These are phyloP conservation scores for Pseudocercospora crystallina DNA, from an alignment of 2,329 filamentous ascomycete species.

Conservation along the genomic window DNA sequence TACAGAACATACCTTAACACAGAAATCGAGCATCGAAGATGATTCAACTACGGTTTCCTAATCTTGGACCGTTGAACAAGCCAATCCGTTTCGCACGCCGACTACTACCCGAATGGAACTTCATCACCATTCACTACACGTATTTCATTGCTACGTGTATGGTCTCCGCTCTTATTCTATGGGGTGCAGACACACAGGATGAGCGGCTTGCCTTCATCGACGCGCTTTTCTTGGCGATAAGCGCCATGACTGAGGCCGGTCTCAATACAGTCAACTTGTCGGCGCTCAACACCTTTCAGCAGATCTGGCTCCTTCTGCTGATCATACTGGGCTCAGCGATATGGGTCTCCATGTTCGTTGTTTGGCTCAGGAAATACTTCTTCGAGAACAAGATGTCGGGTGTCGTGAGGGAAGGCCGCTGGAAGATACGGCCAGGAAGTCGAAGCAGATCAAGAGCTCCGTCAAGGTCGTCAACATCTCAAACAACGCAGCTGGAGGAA, in stretches of 20 bases:
- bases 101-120: slow-evolving; percentile 32
- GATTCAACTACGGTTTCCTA: no score
- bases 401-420: slow-evolving; percentile 48
- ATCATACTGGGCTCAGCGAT: slow-evolving; percentile 67
- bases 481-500: no score
- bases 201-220: slow-evolving; percentile 60
- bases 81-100: slow-evolving; percentile 20
- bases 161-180: slow-evolving; percentile 61
- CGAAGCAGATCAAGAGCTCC: slow-evolving; percentile 36
- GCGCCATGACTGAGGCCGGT: slow-evolving; percentile 66
- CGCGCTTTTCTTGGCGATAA: slow-evolving; percentile 65
- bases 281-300: slow-evolving; percentile 66
- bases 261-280: slow-evolving; percentile 68
- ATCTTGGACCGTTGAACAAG: slow-evolving; percentile 8
- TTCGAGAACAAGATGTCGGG: slow-evolving; percentile 62
- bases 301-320: slow-evolving; percentile 63
- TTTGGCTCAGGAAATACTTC: slow-evolving; percentile 59
- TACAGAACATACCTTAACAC: no score
- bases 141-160: slow-evolving; percentile 63
- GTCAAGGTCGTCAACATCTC: no score
- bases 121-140: slow-evolving; percentile 58
- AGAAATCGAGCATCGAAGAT: no score
- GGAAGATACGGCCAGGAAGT: slow-evolving; percentile 17
- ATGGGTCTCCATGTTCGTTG: slow-evolving; percentile 65
- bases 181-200: slow-evolving; percentile 52